Evolutionary conservation across 352 stramenopile species (phyloP).

Genomic region (Chrysophaeum taylorii): DNA sequence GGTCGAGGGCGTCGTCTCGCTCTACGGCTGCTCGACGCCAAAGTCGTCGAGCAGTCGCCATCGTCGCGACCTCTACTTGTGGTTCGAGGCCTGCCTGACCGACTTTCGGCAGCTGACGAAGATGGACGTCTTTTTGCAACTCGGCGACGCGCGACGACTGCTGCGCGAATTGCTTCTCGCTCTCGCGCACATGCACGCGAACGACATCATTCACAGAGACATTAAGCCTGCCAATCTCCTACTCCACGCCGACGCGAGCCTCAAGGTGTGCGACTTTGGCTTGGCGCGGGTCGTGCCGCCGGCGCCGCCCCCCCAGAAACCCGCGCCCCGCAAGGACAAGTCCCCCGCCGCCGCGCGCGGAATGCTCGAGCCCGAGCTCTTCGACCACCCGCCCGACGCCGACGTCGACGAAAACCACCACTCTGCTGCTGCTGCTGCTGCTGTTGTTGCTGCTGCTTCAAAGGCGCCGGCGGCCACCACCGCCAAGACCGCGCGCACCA

Average conservation of each 20-base stretch:
- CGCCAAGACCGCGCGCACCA: background rate
- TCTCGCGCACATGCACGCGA: conserved; percentile 80
- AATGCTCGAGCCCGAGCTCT: background rate
- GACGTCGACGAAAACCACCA: background rate
- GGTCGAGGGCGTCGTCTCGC: background rate
- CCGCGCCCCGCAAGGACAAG: background rate
- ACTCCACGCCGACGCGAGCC: conserved; percentile 77
- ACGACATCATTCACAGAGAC: conserved; percentile 86
- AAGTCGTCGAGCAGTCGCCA: background rate
- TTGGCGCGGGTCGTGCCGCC: conserved; percentile 45
- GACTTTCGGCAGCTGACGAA: conserved; percentile 12
- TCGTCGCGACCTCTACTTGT: conserved; percentile 8
- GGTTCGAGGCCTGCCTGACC: conserved; percentile 1
- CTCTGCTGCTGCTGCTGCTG: no score
- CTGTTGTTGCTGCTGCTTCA: no score
- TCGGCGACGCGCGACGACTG: conserved; percentile 44
- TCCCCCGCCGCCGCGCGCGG: background rate
- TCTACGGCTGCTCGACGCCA: conserved; percentile 13
- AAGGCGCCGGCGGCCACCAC: no score
- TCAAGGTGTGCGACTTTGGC: conserved; percentile 81
- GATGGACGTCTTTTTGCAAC: conserved; percentile 22
- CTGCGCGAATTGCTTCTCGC: conserved; percentile 49
- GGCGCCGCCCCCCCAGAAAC: background rate
- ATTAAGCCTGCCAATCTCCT: conserved; percentile 95
- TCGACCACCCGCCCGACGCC: background rate